A percentile compares a stretch with the other conserved stretches of the same genome.
These are phyloP conservation scores for Comarum palustre DNA, from an alignment of 306 rosid species.

Conservation along the genomic window DNA sequence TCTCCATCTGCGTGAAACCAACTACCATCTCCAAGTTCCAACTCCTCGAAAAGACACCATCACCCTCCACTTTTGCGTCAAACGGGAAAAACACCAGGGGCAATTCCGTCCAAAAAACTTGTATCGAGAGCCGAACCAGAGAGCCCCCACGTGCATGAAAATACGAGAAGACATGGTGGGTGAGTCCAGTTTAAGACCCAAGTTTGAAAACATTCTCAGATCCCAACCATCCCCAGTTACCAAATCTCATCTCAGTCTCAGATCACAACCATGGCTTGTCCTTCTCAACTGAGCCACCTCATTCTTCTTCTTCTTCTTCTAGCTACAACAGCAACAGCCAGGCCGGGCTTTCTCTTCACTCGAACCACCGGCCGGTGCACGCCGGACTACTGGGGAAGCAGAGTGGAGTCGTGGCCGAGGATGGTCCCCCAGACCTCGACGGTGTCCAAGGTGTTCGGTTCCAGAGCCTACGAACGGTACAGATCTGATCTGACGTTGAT, in stretches of 20 bases:
- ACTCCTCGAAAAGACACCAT: not conserved
- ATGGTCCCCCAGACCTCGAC: constrained; percentile 83
- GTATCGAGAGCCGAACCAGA: not conserved
- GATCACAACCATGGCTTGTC: not conserved
- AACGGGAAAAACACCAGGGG: not conserved
- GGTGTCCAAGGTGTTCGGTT: constrained; percentile 75
- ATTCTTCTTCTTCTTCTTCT: constrained; percentile 11
- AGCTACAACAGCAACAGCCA: not conserved
- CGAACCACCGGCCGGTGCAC: constrained; percentile 73
- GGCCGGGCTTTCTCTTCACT: constrained; percentile 68
- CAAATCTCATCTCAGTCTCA: not conserved
- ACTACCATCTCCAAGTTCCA: not conserved
- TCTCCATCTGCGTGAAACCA: not conserved
- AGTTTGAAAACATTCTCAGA: constrained; percentile 10
- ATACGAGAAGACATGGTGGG: not conserved
- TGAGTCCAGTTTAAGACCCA: not conserved
- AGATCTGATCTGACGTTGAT: constrained; percentile 67
- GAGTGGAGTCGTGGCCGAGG: constrained; percentile 75
- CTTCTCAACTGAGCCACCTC: constrained; percentile 6
- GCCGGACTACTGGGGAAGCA: constrained; percentile 75
- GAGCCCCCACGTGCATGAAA: constrained; percentile 1
- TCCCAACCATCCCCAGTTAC: not conserved
- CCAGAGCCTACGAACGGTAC: constrained; percentile 61
- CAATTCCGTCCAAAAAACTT: not conserved
- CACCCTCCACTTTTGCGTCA: not conserved